Evolutionary conservation across 1,284 basidiomycete species (phyloP).

Genomic region (Lignosus rhinocerotis): DNA sequence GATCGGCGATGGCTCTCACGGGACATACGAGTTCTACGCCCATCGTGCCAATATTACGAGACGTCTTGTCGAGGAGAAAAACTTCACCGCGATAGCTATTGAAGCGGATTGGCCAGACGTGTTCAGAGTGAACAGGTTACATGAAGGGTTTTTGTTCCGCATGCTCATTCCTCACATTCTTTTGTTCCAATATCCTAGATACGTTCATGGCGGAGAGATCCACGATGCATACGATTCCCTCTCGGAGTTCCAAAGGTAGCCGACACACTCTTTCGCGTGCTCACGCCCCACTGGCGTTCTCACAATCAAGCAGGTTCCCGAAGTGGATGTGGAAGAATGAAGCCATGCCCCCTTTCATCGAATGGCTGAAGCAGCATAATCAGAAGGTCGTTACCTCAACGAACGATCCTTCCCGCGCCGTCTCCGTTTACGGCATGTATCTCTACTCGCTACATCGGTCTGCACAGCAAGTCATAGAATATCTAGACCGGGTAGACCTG

Average conservation of each 20-base stretch:
- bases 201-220: slow-evolving; percentile 27
- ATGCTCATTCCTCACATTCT: neutral
- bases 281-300: neutral
- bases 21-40: slow-evolving; percentile 34
- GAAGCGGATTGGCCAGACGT: slow-evolving; percentile 36
- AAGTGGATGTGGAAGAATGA: slow-evolving; percentile 38
- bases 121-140: slow-evolving; percentile 31
- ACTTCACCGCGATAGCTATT: slow-evolving; percentile 32
- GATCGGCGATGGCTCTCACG: slow-evolving; percentile 34
- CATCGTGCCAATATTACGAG: slow-evolving; percentile 34
- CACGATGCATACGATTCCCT: slow-evolving; percentile 24
- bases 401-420: slow-evolving; percentile 22
- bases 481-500: slow-evolving; percentile 30
- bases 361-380: slow-evolving; percentile 27
- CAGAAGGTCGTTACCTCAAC: slow-evolving; percentile 19
- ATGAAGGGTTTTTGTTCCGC: neutral
- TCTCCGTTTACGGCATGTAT: slow-evolving; percentile 33
- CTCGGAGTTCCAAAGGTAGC: slow-evolving; percentile 27
- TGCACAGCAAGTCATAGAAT: slow-evolving; percentile 29
- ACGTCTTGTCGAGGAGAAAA: slow-evolving; percentile 32
- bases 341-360: slow-evolving; percentile 30
- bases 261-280: neutral
- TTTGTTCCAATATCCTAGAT: slow-evolving; percentile 16
- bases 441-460: slow-evolving; percentile 32
- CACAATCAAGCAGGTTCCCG: slow-evolving; percentile 22